Percentiles rank a stretch among this genome's conserved stretches.
Evolutionary conservation across 495 filamentous ascomycete genomes (phyloP).

Genomic region (Sphaerosporella brunnea): DNA sequence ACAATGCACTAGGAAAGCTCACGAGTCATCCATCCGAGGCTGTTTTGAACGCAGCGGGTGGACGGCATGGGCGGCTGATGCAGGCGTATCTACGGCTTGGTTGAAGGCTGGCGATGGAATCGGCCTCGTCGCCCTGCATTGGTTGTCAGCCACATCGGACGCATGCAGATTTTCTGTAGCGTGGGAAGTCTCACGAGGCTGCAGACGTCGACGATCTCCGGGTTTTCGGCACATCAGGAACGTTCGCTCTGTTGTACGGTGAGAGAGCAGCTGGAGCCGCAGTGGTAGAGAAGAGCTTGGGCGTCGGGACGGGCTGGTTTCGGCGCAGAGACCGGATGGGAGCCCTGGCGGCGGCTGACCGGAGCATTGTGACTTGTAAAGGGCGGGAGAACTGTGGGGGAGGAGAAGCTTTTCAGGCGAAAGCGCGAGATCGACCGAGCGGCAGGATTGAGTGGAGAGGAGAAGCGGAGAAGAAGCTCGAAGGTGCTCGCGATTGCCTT

Average conservation of each 20-base stretch:
- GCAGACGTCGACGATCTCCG: slow-evolving; percentile 22
- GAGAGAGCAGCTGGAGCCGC: slow-evolving; percentile 18
- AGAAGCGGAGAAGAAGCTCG: not conserved
- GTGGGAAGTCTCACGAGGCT: not conserved
- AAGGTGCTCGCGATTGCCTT: not conserved
- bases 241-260: slow-evolving; percentile 13
- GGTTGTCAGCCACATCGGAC: too few relatives aligned
- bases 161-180: too few relatives aligned
- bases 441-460: not conserved
- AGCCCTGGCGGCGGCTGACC: slow-evolving; percentile 17
- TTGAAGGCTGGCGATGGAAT: slow-evolving; percentile 59
- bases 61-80: slow-evolving; percentile 40
- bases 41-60: slow-evolving; percentile 49
- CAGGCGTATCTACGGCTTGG: slow-evolving; percentile 36
- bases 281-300: slow-evolving; percentile 18
- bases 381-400: not conserved
- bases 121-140: slow-evolving; percentile 31
- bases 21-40: slow-evolving; percentile 60
- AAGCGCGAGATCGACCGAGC: too few relatives aligned
- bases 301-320: slow-evolving; percentile 4
- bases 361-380: slow-evolving; percentile 12
- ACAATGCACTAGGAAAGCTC: slow-evolving; percentile 26
- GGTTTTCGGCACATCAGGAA: slow-evolving; percentile 6
- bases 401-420: not conserved
- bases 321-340: slow-evolving; percentile 5